A percentile compares a stretch with the other conserved stretches of the same genome.
These are phyloP conservation scores for Emydomyces testavorans DNA, from an alignment of 2,329 filamentous ascomycete species.

Conservation along the genomic window DNA sequence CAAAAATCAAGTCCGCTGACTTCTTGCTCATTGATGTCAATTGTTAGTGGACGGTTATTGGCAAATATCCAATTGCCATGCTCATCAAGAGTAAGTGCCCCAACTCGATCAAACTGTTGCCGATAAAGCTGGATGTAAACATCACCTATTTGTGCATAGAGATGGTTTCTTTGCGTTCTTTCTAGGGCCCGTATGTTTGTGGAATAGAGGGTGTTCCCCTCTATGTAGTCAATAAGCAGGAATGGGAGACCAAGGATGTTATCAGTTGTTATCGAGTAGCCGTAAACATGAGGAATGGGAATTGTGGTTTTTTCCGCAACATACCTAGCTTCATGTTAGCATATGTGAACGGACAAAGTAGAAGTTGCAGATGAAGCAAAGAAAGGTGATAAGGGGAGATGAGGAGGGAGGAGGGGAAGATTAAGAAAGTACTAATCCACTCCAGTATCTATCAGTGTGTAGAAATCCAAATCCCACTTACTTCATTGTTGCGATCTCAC, in stretches of 20 bases:
- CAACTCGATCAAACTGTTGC: conserved; percentile 9
- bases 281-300: conserved; percentile 15
- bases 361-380: too few relatives aligned
- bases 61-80: conserved; percentile 6
- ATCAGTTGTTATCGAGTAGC: conserved; percentile 11
- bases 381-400: too few relatives aligned
- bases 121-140: conserved; percentile 8
- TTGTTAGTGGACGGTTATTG: conserved; percentile 5
- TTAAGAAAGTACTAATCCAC: too few relatives aligned
- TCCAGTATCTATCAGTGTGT: too few relatives aligned
- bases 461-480: too few relatives aligned
- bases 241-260: conserved; percentile 12
- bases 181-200: not conserved
- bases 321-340: conserved; percentile 7
- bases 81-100: conserved; percentile 2
- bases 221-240: conserved; percentile 10
- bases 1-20: conserved; percentile 2
- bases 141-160: conserved; percentile 7
- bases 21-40: conserved; percentile 8
- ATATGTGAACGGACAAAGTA: too few relatives aligned
- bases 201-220: conserved; percentile 4
- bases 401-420: too few relatives aligned
- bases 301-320: conserved; percentile 16
- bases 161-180: not conserved
- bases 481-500: too few relatives aligned